Conservation (phyloP, 1,284 basidiomycete species). For the Apiotrichum sp. region DNA sequence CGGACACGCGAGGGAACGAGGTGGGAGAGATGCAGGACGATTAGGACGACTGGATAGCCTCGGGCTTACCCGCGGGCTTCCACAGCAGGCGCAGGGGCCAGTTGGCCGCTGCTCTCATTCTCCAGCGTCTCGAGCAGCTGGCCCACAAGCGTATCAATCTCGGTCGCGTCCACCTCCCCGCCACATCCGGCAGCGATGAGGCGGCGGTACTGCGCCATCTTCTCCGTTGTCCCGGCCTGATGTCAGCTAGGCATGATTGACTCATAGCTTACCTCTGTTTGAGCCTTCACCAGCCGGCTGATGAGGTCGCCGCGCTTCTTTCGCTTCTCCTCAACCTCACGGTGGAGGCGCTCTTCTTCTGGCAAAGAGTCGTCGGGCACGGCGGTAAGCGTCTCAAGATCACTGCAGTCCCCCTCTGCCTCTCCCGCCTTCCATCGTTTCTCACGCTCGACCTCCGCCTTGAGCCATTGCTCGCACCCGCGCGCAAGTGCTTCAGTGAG, state of each 20-base stretch:
- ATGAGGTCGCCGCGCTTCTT: slow-evolving; percentile 65
- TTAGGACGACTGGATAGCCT: too few relatives aligned
- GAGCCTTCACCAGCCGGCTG: slow-evolving; percentile 66
- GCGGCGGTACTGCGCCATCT: slow-evolving; percentile 78
- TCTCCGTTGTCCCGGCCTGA: slow-evolving; percentile 65
- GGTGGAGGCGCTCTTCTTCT: slow-evolving; percentile 57
- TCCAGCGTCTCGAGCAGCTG: slow-evolving; percentile 52
- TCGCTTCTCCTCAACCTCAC: slow-evolving; percentile 60
- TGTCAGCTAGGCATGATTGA: slow-evolving; percentile 10
- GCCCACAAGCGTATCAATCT: slow-evolving; percentile 75
- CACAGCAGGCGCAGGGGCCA: too few relatives aligned
- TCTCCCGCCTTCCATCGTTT: slow-evolving; percentile 40
- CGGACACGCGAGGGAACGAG: too few relatives aligned
- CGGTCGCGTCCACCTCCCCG: slow-evolving; percentile 65
- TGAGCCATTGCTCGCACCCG: slow-evolving; percentile 91
- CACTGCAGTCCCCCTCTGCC: slow-evolving; percentile 36
- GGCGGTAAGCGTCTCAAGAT: slow-evolving; percentile 45
- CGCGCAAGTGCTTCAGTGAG: slow-evolving; percentile 72
- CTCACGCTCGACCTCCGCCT: slow-evolving; percentile 73
- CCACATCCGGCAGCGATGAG: slow-evolving; percentile 82
- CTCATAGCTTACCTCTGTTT: slow-evolving; percentile 60
- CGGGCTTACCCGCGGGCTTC: not conserved
- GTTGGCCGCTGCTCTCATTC: slow-evolving; percentile 11
- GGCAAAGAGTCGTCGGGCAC: slow-evolving; percentile 43
- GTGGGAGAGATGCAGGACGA: too few relatives aligned